Evolutionary conservation across 805 yeast genomes (phyloP), one percentile per base, ranked within the genome.

Genomic region (Saturnispora saitoi): DNA sequence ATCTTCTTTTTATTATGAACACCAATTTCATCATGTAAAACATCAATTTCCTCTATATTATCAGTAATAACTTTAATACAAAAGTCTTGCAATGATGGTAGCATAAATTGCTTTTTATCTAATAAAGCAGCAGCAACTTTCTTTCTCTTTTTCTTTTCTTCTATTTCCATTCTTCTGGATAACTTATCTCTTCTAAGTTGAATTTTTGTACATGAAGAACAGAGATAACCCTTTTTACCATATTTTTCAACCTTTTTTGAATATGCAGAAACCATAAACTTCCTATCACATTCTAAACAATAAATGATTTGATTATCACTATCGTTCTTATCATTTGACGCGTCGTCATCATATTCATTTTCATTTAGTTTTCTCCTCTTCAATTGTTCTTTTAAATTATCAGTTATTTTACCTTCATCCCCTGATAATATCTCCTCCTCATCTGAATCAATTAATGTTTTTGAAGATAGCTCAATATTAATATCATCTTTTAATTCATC

Each of bases 11-110:
- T 68, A 63, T 88, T 90, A 34, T 70, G 65, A 24, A 75, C 69
- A 0, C 98, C 96, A 51, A 93, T 83, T n/a, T 51, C 54, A 54
- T 86, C 96, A 34, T 97, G 98, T 46, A 93, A 70, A 2, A 76
- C 81, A 5, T 90, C 95, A 44, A 85, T 88, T 52, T 78, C 83
- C 56, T 76, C 78, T 54, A 86, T 87, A 56, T 81, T 76, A 31
- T 70, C 70, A 0, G 88, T 80, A 32, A 86, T 79, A 15, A 77
- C 70, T 29, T 72, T 67, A 52, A 93, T 85, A 58, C 97, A 87
- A 20, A 84, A 59, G 55, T 89, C 96, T 64, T 89, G 97, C 37
- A 93, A 69, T 9, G 85, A 73, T 2, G 95, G 84, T 4, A 86
- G 62, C 47, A 68, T 71, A 32, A 76, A 78, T 20, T 78, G 80